Base-by-base conservation (phyloP, 2,329 filamentous ascomycete genomes). In the Colletotrichum sp. region DNA sequence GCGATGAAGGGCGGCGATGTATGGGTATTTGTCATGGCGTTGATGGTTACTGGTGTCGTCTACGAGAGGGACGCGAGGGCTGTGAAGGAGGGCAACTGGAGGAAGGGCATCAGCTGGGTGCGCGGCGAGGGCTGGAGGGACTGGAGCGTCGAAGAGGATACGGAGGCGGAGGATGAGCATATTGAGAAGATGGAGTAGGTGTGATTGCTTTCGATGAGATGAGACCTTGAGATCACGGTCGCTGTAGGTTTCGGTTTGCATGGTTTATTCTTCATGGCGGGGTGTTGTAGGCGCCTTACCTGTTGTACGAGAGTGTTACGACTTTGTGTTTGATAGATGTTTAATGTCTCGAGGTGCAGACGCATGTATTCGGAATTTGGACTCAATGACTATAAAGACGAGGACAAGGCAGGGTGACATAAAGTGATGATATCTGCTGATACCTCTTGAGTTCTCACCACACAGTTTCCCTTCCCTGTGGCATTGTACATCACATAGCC, bases 1-100 rank as follows among this genome's bases (percentile, higher is more conserved):
- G 95, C 95, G 13, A 90, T 97, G 83, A 92, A 90, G 80, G 94
- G 95, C 49, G 96, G 96, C 0, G 96, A 99, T 84, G 92, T 98
- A 7, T 91, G 94, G 87, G 87, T 99, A 5, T 96, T 99, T 81
- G 94, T 96, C 18, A 84, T 92, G 21, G 94, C 95, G 64, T 88
- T 98, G 85, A 95, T 95, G 80, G 85, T 96, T 21, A 92, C 96
- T 21, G 95, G 96, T 72, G 91, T 91, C 10, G 92, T 97, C 3
- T 95, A 96, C 81, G 95, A 98, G 86, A 87, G 89, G 30, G 90
- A 94, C 71, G 93, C 94, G 0, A 87, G 87, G 69, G 93, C 94
- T 1, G 90, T 98, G 18, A 90, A 90, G 69, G 94, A 95, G 77
- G 88, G 86, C 0, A 88, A 90, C 63, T 90, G 94, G 83, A 89